These are phyloP conservation scores for Oryza glaberrima DNA, from an alignment of 176 grass and related monocot species.

Conservation along the genomic window DNA sequence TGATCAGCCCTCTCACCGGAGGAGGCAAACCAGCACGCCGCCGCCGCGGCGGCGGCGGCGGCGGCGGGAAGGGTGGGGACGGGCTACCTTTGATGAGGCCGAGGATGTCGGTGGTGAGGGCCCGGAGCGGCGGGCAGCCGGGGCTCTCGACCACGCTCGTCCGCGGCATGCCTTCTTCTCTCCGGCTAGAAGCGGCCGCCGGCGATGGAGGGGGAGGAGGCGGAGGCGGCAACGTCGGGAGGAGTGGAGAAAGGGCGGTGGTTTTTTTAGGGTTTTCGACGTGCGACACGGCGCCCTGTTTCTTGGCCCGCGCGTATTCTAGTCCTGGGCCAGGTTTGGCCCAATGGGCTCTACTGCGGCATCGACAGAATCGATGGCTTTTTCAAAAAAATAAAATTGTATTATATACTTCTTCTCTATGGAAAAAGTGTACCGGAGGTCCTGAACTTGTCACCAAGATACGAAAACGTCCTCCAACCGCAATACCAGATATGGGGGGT, in stretches of 20 bases:
- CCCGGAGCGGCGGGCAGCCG: slow-evolving; percentile 81
- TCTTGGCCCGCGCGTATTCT: background rate
- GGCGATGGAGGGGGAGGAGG: background rate
- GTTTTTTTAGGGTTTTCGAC: slow-evolving; percentile 44
- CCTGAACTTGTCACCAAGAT: too few relatives aligned
- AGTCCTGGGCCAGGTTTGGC: background rate
- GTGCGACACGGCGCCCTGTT: background rate
- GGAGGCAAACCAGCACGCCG: too few relatives aligned
- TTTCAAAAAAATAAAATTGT: too few relatives aligned
- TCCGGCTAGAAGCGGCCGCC: background rate
- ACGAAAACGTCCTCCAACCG: too few relatives aligned
- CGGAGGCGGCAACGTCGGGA: background rate
- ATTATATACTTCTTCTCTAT: too few relatives aligned
- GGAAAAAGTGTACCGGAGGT: too few relatives aligned
- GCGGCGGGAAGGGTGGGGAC: too few relatives aligned
- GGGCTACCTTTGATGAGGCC: slow-evolving; percentile 84
- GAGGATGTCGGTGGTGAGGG: slow-evolving; percentile 73
- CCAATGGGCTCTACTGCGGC: background rate
- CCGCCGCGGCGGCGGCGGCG: background rate
- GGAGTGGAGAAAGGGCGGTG: background rate
- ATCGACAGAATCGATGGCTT: too few relatives aligned
- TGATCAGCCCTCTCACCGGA: too few relatives aligned
- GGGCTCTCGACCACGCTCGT: slow-evolving; percentile 66
- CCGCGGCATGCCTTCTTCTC: slow-evolving; percentile 61
- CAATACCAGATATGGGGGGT: too few relatives aligned